A percentile compares a stretch with the other conserved stretches of the same genome.
Conservation (phyloP, 2,329 filamentous ascomycete species). For the Scleromitrula shiraiana region DNA sequence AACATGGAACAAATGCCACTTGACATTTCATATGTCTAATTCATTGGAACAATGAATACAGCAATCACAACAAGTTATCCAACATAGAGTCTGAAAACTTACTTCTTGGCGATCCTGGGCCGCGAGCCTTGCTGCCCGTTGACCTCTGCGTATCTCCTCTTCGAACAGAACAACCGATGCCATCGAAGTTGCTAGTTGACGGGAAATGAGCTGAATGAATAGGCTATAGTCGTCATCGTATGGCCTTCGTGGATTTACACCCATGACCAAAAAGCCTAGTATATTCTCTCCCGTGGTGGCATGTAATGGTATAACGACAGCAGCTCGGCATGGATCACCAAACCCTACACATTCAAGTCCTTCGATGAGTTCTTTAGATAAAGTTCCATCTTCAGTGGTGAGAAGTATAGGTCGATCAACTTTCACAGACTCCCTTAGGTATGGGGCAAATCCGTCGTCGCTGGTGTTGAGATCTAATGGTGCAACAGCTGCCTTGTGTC, state of each 20-base stretch:
- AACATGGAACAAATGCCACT: too few relatives aligned
- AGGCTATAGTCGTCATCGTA: slow-evolving; percentile 76
- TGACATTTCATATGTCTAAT: too few relatives aligned
- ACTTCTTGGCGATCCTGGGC: slow-evolving; percentile 71
- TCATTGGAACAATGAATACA: background rate
- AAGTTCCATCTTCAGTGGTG: slow-evolving; percentile 55
- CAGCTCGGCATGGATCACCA: slow-evolving; percentile 58
- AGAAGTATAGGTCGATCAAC: slow-evolving; percentile 59
- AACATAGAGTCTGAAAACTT: background rate
- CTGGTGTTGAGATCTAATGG: slow-evolving; percentile 62
- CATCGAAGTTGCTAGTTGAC: slow-evolving; percentile 71
- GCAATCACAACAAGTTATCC: too few relatives aligned
- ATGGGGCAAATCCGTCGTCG: slow-evolving; percentile 65
- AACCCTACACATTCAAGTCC: slow-evolving; percentile 65
- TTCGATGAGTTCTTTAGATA: slow-evolving; percentile 56
- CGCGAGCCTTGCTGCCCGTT: slow-evolving; percentile 65
- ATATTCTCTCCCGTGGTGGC: slow-evolving; percentile 65
- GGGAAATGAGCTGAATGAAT: slow-evolving; percentile 65
- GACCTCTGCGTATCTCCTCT: slow-evolving; percentile 69
- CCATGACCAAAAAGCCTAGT: slow-evolving; percentile 71
- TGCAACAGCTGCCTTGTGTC: slow-evolving; percentile 52
- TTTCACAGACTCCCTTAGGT: slow-evolving; percentile 69
- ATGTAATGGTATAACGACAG: slow-evolving; percentile 72
- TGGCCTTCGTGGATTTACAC: slow-evolving; percentile 67
- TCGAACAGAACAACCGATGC: slow-evolving; percentile 77